phyloP scores from a whole-genome alignment of 2,329 filamentous ascomycete genomes.

The Diplodia sapinea region DNA sequence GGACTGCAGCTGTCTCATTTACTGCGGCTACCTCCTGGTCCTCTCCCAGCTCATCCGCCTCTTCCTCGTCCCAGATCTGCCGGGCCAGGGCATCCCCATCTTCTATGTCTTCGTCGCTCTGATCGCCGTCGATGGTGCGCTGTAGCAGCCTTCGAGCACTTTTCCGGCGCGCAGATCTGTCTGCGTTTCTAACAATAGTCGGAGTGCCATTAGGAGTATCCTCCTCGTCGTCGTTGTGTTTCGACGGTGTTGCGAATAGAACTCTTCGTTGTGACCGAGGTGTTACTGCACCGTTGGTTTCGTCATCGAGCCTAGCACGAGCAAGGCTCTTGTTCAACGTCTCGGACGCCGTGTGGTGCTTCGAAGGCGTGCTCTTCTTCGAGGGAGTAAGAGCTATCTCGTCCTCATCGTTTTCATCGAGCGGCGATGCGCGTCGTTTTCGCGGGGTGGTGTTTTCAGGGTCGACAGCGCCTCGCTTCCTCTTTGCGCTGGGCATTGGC shows the following conservation, averaged over 20 bases:
- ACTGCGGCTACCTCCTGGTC: conserved; percentile 48
- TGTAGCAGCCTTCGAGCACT: conserved; percentile 79
- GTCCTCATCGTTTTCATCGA: conserved; percentile 22
- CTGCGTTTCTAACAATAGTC: conserved; percentile 70
- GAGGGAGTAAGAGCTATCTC: conserved; percentile 24
- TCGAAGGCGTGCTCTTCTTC: conserved; percentile 18
- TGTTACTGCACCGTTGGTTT: conserved; percentile 42
- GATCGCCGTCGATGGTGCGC: conserved; percentile 66
- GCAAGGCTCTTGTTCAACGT: conserved; percentile 18
- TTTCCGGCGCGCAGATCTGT: conserved; percentile 86
- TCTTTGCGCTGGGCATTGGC: conserved; percentile 30
- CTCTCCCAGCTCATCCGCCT: conserved; percentile 49
- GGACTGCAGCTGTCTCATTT: conserved; percentile 49
- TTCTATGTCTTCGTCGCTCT: conserved; percentile 72
- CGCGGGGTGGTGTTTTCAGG: conserved; percentile 25
- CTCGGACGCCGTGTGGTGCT: conserved; percentile 34
- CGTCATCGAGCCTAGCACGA: conserved; percentile 40
- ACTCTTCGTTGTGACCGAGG: conserved; percentile 54
- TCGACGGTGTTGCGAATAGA: conserved; percentile 54
- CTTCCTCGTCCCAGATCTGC: conserved; percentile 68
- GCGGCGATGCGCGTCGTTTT: conserved; percentile 15
- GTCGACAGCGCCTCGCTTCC: conserved; percentile 14
- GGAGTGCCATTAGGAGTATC: conserved; percentile 70
- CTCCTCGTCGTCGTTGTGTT: conserved; percentile 42
- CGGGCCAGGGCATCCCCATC: conserved; percentile 71